Conservation (phyloP, 257 asterid genomes). For the Fraxinus quadrangulata region DNA sequence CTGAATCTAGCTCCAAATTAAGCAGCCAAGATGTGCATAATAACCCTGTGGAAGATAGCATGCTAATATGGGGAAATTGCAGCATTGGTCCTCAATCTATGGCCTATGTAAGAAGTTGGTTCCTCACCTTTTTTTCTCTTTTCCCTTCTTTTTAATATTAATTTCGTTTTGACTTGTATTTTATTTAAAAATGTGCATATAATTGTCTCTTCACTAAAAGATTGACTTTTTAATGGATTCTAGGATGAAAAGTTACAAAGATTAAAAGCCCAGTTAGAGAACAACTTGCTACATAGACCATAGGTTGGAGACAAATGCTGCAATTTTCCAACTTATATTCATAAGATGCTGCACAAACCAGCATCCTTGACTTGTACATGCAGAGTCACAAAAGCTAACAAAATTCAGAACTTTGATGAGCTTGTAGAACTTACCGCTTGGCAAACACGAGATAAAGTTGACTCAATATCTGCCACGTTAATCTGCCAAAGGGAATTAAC, state of each 20-base stretch:
- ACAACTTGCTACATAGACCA: background rate
- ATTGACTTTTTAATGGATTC: background rate
- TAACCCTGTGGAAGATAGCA: background rate
- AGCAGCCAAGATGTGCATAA: background rate
- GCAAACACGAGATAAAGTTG: conserved; percentile 67
- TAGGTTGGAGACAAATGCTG: background rate
- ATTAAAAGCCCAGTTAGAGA: background rate
- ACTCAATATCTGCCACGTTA: conserved; percentile 82
- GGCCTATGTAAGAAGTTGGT: background rate
- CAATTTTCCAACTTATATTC: background rate
- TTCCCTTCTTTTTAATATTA: background rate
- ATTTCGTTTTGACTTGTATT: background rate
- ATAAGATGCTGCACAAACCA: background rate
- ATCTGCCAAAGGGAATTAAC: conserved; percentile 76
- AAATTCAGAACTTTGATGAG: background rate
- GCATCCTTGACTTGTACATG: background rate
- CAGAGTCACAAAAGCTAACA: background rate
- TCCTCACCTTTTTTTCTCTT: background rate
- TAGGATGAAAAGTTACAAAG: background rate
- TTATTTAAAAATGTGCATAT: background rate
- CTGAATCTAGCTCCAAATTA: background rate
- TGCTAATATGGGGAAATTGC: background rate
- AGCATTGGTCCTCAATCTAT: background rate
- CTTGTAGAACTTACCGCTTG: conserved; percentile 54
- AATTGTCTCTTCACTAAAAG: background rate